A percentile compares a stretch with the other conserved stretches of the same genome.
phyloP scores from a whole-genome alignment of 371 early-diverging fungal species.

The Apophysomyces ossiformis region DNA sequence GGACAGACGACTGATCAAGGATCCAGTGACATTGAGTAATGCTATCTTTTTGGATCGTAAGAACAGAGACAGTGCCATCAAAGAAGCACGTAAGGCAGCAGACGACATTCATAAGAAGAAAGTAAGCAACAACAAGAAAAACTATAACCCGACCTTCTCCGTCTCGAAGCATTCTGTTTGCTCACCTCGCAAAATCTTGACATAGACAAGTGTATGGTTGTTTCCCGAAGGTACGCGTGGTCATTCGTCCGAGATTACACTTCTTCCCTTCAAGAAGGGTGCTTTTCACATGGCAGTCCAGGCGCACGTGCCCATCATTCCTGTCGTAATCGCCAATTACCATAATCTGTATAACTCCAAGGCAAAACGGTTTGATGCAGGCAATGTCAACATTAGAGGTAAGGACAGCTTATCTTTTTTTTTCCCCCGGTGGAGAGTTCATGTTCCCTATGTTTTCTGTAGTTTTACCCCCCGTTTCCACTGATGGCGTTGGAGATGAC shows the following conservation, averaged over 20 bases:
- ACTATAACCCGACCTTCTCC: too few species aligned
- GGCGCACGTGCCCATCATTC: constrained; percentile 88
- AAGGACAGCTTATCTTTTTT: background rate
- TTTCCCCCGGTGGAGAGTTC: too few species aligned
- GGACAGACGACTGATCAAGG: background rate
- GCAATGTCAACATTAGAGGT: constrained; percentile 78
- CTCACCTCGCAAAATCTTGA: background rate
- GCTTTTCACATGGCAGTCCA: constrained; percentile 92
- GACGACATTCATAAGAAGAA: constrained; percentile 65
- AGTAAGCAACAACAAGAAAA: constrained; percentile 65
- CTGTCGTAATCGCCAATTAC: constrained; percentile 86
- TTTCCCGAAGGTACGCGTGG: constrained; percentile 97
- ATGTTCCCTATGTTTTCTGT: constrained; percentile 1
- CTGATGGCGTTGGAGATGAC: constrained; percentile 60
- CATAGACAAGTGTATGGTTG: constrained; percentile 79
- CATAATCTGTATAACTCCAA: constrained; percentile 71
- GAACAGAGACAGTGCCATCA: constrained; percentile 79
- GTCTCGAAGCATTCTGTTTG: background rate
- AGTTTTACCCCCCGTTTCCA: constrained; percentile 81
- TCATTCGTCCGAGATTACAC: constrained; percentile 65
- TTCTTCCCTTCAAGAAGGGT: constrained; percentile 94
- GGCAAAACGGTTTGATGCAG: constrained; percentile 64
- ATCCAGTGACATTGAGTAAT: constrained; percentile 71
- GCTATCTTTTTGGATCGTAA: constrained; percentile 91
- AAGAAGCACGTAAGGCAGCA: constrained; percentile 80